Evolutionary conservation across 371 early-diverging fungal species (phyloP).

Genomic region (Mortierella sp.): DNA sequence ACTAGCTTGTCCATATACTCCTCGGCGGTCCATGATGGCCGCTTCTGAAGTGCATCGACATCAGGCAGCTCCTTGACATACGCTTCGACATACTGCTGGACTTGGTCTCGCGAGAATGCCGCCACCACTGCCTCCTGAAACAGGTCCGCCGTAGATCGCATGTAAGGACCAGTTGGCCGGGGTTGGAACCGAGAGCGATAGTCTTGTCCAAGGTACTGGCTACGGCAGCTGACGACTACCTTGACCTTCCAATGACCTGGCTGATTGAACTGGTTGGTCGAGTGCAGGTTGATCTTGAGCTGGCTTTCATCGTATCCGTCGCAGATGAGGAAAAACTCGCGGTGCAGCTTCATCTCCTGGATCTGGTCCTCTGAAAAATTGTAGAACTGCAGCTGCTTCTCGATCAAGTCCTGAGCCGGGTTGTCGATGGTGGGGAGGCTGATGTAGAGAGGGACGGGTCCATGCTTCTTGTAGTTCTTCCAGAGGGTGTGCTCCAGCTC

Average conservation of each 20-base stretch:
- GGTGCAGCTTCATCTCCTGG: background rate
- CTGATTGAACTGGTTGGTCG: background rate
- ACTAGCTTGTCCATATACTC: background rate
- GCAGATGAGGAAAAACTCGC: background rate
- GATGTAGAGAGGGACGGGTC: constrained; percentile 5
- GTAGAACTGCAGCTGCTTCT: background rate
- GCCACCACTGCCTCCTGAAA: background rate
- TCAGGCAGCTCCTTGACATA: background rate
- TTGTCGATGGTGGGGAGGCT: background rate
- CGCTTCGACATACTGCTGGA: background rate
- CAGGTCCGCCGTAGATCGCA: background rate
- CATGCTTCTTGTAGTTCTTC: background rate
- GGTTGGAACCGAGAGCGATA: too few species aligned
- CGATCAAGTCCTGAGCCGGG: background rate
- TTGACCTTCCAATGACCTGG: background rate
- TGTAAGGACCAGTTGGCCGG: too few species aligned
- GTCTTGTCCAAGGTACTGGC: background rate
- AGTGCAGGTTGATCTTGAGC: background rate
- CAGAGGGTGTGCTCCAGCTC: constrained; percentile 8
- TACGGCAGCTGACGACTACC: background rate
- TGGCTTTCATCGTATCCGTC: constrained; percentile 3
- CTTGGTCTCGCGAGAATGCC: background rate
- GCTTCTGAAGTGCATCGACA: background rate
- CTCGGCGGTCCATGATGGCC: background rate
- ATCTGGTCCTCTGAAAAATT: constrained; percentile 5